Base-by-base conservation (phyloP, 148 eudicot species). In the Diospyros lotus region DNA sequence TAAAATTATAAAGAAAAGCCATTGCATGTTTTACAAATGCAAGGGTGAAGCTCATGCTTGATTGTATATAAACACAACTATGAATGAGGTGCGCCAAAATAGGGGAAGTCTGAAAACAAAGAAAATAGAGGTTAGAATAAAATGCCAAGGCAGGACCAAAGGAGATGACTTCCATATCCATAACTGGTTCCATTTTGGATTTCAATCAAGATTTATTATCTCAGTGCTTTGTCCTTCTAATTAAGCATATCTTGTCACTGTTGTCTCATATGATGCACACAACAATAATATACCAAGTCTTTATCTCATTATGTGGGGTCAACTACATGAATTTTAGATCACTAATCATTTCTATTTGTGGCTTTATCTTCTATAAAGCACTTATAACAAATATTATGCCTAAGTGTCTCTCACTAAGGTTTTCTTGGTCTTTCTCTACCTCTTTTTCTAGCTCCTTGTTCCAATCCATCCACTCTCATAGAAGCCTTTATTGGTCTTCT, bases 261-360 rank as follows among this genome's bases (percentile, higher is more conserved):
- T 65, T 15, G n/a, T 65, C 28, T 44, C 51, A 46, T 65, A 65
- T 64, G 44, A 42, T 64, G n/a, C 68, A 41, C 41, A 48, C 68
- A 64, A 17, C 6, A 15, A 2, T 44, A 64, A 42, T 41, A 12
- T 42, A 28, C 28, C 28, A 28, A 28, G 28, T 28, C 28, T 28
- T 28, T 28, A 28, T 28, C 28, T 28, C 28, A 28, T 28, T 28
- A 28, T 28, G 28, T 28, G 28, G 28, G 28, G 0, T 28, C 28
- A 28, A 0, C 28, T 28, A 28, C 28, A 28, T 28, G 28, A 28
- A 28, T 28, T 28, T 28, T 28, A 28, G 28, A 28, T 28, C 28
- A 28, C 28, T 28, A 28, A 0, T 28, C 28, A 28, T 28, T 28
- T 28, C 28, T 28, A 28, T 28, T 28, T 28, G 28, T 28, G 28